Base-by-base conservation (phyloP, 208 protist genomes). In the Leishmania arabica region DNA sequence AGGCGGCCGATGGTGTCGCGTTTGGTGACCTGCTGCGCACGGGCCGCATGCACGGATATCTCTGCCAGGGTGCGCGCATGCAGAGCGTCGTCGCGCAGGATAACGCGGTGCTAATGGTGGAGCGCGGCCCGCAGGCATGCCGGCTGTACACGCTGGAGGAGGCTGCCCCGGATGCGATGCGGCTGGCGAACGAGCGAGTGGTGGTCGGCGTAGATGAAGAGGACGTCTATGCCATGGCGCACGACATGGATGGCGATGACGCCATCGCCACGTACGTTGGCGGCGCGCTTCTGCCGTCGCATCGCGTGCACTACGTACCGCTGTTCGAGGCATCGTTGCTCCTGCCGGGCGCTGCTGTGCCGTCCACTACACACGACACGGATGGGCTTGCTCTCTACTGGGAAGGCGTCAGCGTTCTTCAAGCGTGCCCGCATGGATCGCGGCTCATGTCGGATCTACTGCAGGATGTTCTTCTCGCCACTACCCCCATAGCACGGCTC, bases 21-120 rank as follows among this genome's bases (percentile, higher is more conserved):
- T 24, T 86, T 21, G 77, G 66, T 31, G 65, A 69, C 3, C 53
- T 86, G 71, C 62, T 82, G 78, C 78, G 82, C 53, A 72, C 49
- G 31, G 62, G 78, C 37, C 71, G 64, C 15, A 27, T 58, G 19
- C 72, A 72, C 47, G 64, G 70, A 21, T 89, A 84, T 49, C 51
- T 89, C 37, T 89, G 86, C 78, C 79, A 84, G 37, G 86, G 86
- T 8, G 75, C 77, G 15, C 82, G 79, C 47, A 54, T 89, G 79
- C 82, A 86, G 73, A 64, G 81, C 56, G 78, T 80, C 15, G 31
- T 84, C 17, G 58, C 80, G 45, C 76, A 77, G 34, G 87, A 84
- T 3, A 83, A 68, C 15, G 77, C 75, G 27, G 54, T 82, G 27
- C 73, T 87, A 31, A 40, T 84, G 77, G 72, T 83, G 65, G 87